Evolutionary conservation across 306 rosid species (phyloP).

Genomic region (Prunus kanzakura): DNA sequence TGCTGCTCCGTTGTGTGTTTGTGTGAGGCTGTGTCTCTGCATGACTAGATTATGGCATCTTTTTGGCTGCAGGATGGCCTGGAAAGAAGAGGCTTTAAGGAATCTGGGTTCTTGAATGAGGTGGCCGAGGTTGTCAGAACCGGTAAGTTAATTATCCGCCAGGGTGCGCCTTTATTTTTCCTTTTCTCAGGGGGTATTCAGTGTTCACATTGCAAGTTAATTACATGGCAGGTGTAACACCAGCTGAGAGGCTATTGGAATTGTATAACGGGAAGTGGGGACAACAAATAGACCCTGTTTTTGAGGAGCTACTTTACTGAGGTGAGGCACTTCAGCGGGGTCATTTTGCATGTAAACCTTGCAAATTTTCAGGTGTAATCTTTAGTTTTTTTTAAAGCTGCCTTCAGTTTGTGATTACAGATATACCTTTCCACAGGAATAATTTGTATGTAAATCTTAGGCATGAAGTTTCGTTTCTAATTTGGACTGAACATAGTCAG

Average conservation of each 20-base stretch:
- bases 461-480: constrained; percentile 28
- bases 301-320: constrained; percentile 87
- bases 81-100: constrained; percentile 95
- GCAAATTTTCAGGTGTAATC: constrained; percentile 23
- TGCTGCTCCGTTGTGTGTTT: constrained; percentile 16
- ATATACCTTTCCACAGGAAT: constrained; percentile 25
- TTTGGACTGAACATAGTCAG: not conserved
- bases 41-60: constrained; percentile 2
- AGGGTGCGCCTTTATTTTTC: not conserved
- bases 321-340: constrained; percentile 33
- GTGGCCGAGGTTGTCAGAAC: constrained; percentile 87
- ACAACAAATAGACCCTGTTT: constrained; percentile 78
- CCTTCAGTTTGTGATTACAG: constrained; percentile 22
- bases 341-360: constrained; percentile 28
- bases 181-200: not conserved
- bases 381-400: constrained; percentile 18
- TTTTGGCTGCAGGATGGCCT: constrained; percentile 68
- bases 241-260: constrained; percentile 88
- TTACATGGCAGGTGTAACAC: constrained; percentile 69
- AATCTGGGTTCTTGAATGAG: constrained; percentile 85
- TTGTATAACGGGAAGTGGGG: constrained; percentile 82
- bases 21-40: constrained; percentile 2
- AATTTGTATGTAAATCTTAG: constrained; percentile 32
- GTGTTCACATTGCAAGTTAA: not conserved
- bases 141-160: constrained; percentile 39